phyloP scores from a whole-genome alignment of 2,329 filamentous ascomycete species.

The Alternaria ethzedia region DNA sequence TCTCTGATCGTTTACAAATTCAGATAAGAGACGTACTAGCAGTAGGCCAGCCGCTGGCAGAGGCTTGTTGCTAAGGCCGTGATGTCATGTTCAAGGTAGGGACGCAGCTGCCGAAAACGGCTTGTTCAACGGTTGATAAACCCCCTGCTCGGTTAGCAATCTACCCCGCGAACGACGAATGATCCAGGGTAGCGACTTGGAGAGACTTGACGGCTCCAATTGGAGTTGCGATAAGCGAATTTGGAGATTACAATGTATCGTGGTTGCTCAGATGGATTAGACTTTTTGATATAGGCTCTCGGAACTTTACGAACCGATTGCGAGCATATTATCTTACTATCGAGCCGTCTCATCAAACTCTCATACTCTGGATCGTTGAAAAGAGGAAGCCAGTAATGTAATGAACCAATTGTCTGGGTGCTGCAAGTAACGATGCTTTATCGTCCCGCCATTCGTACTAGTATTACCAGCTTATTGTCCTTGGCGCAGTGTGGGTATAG shows the following conservation, averaged over 20 bases:
- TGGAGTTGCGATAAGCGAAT: slow-evolving; percentile 7
- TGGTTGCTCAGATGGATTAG: neutral
- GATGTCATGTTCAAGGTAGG: slow-evolving; percentile 5
- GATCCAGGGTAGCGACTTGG: neutral
- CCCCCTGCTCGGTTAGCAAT: slow-evolving; percentile 12
- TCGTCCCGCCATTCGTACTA: too few relatives aligned
- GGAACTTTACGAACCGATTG: neutral
- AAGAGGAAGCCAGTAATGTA: neutral
- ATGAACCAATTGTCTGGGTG: neutral
- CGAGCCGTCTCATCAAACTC: neutral
- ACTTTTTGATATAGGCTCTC: rapidly evolving
- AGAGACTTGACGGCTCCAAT: slow-evolving; percentile 5
- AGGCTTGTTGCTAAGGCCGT: slow-evolving; percentile 5
- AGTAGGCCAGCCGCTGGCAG: neutral
- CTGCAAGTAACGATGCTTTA: neutral
- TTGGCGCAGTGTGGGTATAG: neutral
- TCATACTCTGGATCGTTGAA: neutral
- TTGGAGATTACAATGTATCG: neutral
- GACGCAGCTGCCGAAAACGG: slow-evolving; percentile 8
- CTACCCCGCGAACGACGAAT: slow-evolving; percentile 10
- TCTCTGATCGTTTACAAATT: neutral
- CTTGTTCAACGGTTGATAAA: slow-evolving; percentile 1
- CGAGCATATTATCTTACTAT: neutral
- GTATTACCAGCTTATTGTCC: neutral
- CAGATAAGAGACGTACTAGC: neutral